Percentiles rank a stretch among this genome's conserved stretches.
Evolutionary conservation across 495 filamentous ascomycete genomes (phyloP).

Genomic region (Annulohypoxylon nitens): DNA sequence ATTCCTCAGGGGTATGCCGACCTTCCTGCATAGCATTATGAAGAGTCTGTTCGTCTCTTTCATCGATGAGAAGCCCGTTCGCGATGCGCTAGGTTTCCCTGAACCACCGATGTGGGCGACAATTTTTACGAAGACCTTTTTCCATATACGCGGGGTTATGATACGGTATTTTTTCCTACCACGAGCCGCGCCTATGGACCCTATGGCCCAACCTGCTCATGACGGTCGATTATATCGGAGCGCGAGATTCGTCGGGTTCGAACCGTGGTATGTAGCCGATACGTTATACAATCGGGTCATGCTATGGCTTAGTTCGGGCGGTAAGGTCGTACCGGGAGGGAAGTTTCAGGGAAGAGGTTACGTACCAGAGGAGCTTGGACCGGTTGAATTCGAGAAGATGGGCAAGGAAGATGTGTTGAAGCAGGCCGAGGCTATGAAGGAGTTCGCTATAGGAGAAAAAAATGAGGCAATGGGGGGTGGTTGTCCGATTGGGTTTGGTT

Average conservation of each 20-base stretch:
- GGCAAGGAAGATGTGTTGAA: slow-evolving; percentile 62
- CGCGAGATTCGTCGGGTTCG: slow-evolving; percentile 57
- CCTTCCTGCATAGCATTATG: slow-evolving; percentile 58
- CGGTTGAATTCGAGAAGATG: slow-evolving; percentile 66
- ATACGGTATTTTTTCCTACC: slow-evolving; percentile 69
- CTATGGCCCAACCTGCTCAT: slow-evolving; percentile 56
- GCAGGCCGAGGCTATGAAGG: slow-evolving; percentile 53
- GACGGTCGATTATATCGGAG: slow-evolving; percentile 61
- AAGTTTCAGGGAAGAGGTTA: slow-evolving; percentile 68
- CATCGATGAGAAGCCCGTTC: slow-evolving; percentile 69
- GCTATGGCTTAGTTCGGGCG: slow-evolving; percentile 61
- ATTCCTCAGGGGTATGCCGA: slow-evolving; percentile 68
- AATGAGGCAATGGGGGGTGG: slow-evolving; percentile 26
- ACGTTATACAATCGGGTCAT: slow-evolving; percentile 68
- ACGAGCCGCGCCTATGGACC: slow-evolving; percentile 59
- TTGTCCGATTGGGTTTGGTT: slow-evolving; percentile 33
- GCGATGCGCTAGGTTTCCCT: slow-evolving; percentile 65
- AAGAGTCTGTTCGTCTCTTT: slow-evolving; percentile 67
- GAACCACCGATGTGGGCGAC: slow-evolving; percentile 56
- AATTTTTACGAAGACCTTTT: slow-evolving; percentile 55
- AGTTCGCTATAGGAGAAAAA: slow-evolving; percentile 24
- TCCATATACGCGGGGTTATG: slow-evolving; percentile 62
- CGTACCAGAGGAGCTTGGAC: slow-evolving; percentile 67
- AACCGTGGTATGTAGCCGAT: slow-evolving; percentile 71
- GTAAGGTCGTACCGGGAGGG: slow-evolving; percentile 67